Base-by-base conservation (phyloP, 2,329 filamentous ascomycete genomes). In the Aspergillus ochraceus region DNA sequence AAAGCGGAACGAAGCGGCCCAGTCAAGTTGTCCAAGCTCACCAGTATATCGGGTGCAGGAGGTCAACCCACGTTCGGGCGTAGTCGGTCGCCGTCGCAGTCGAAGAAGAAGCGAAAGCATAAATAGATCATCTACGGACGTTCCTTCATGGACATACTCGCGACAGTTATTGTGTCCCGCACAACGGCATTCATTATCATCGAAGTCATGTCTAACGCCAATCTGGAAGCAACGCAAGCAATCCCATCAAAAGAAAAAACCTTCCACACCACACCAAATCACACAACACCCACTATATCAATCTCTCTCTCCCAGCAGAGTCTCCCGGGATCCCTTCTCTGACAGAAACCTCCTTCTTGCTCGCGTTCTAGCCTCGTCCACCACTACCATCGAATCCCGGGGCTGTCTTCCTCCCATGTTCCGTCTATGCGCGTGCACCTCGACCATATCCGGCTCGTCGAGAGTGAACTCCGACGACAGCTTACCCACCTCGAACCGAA, bases 1-100 rank as follows among this genome's bases (percentile, higher is more conserved):
- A 58, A 66, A 30, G 59, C 55, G 47, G 65, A 68, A 54, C 58
- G 46, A 57, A 63, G 62, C 54, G 30, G 54, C 14, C 49, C 59
- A 4, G 60, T 66, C 39, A 66, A 62, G 9, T 30, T 73, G 9
- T 64, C 61, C 3, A 24, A 68, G 4, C 52, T 74, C 17, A 70
- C 67, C n/a, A 72, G 70, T 58, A 74, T 76, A 30, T 76, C 73
- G 26, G 73, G 73, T 2, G 36, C 36, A n/a, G 63, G 63, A 24
- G 57, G 65, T 50, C 53, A 63, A 12, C 54, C 54, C 8, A 36
- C n/a, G 3, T 20, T 47, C 8, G 60, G 61, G 4, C 59, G 61
- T 6, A 42, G 14, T 8, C 14, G 36, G 6, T 42, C 36, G 17
- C 36, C 36, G 2, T 57, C 58, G 17, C 67, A 66, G 45, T 62